Evolutionary conservation across 2,329 filamentous ascomycete species (phyloP).

Genomic region (Hymenoscyphus salicellus): DNA sequence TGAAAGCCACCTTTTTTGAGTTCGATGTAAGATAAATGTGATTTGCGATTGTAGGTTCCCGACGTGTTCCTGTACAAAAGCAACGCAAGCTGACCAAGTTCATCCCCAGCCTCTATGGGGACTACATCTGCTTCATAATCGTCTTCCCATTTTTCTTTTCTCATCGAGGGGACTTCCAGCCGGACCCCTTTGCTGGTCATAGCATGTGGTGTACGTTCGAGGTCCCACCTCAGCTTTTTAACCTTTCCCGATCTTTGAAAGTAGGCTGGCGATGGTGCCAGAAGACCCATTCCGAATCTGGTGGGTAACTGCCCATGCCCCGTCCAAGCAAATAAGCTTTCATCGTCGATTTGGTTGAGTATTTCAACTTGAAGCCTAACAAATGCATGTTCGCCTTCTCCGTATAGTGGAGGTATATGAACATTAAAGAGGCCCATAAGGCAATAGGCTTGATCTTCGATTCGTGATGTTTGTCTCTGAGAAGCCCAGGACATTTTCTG

Average conservation of each 20-base stretch:
- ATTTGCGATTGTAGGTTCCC: no score
- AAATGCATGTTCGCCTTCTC: slow-evolving; percentile 14
- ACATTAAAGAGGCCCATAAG: slow-evolving; percentile 19
- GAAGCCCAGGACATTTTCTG: slow-evolving; percentile 21
- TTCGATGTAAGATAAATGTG: no score
- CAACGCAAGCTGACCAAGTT: no score
- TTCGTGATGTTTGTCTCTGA: slow-evolving; percentile 11
- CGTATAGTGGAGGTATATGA: slow-evolving; percentile 17
- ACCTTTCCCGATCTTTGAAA: slow-evolving; percentile 7
- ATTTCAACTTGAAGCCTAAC: slow-evolving; percentile 9
- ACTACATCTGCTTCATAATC: no score
- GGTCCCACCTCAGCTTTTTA: neutral
- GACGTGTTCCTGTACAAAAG: no score
- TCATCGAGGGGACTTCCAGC: slow-evolving; percentile 7
- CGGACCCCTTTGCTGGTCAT: slow-evolving; percentile 15
- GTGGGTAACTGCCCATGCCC: neutral
- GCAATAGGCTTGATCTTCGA: slow-evolving; percentile 18
- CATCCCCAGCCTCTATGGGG: no score
- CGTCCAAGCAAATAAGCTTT: slow-evolving; percentile 38
- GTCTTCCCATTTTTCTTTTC: neutral
- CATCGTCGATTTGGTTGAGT: slow-evolving; percentile 36
- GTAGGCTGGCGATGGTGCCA: slow-evolving; percentile 10
- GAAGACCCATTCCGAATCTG: slow-evolving; percentile 3
- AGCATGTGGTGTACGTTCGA: slow-evolving; percentile 5
- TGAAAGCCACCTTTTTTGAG: no score